Percentiles rank a stretch among this genome's conserved stretches.
Evolutionary conservation across 352 stramenopile species (phyloP).

Genomic region (Halophytophthora batemanensis): DNA sequence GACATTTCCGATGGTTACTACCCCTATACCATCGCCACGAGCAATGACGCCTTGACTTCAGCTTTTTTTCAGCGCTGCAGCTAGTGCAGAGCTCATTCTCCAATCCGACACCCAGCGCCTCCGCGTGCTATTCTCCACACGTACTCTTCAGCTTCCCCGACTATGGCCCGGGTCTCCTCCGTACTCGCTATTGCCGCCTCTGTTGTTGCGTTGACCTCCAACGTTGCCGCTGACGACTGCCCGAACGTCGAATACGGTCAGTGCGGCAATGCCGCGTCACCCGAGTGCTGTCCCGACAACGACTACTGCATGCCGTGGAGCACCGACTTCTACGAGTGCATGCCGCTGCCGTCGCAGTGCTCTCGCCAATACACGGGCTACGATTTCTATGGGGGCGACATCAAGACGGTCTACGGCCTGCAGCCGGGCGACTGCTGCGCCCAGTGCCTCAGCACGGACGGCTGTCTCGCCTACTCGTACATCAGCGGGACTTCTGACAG

Average conservation of each 20-base stretch:
- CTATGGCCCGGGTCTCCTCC: constrained; percentile 8
- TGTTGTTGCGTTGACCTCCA: constrained; percentile 3
- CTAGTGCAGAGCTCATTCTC: too few species aligned
- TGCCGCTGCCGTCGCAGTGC: constrained; percentile 30
- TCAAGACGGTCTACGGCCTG: constrained; percentile 32
- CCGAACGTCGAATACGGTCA: constrained; percentile 13
- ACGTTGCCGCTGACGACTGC: constrained; percentile 12
- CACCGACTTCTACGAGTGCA: constrained; percentile 33
- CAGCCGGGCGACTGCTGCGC: constrained; percentile 36
- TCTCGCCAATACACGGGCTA: constrained; percentile 35
- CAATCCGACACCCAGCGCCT: constrained; percentile 1
- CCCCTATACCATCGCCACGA: too few species aligned
- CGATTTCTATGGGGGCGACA: constrained; percentile 50
- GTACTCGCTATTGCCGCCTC: constrained; percentile 4
- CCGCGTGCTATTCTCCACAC: background rate
- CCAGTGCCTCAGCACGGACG: constrained; percentile 32
- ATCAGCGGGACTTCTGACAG: constrained; percentile 24
- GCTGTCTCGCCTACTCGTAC: constrained; percentile 55
- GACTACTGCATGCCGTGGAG: constrained; percentile 46
- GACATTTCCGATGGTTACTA: too few species aligned
- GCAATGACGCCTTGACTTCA: too few species aligned
- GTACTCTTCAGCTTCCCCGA: background rate
- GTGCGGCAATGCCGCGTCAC: constrained; percentile 20
- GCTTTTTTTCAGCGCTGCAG: too few species aligned
- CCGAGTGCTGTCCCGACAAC: constrained; percentile 32